phyloP scores from a whole-genome alignment of 2,329 filamentous ascomycete species.

The Corinectria fuckeliana region DNA sequence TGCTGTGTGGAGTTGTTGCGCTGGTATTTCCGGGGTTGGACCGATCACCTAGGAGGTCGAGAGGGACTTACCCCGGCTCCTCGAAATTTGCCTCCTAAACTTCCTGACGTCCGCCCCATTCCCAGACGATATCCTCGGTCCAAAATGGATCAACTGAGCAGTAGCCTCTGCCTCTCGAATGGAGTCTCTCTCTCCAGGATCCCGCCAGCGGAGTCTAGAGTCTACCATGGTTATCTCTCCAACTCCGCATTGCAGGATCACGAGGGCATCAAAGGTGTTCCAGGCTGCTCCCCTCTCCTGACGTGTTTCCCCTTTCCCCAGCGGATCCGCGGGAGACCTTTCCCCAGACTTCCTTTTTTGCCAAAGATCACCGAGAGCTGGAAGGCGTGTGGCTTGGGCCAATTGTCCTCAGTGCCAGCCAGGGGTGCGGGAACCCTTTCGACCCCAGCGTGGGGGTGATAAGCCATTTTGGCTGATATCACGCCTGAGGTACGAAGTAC shows the following conservation, averaged over 20 bases:
- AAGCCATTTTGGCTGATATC: conserved; percentile 29
- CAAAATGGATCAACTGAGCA: conserved; percentile 14
- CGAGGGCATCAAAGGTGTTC: conserved; percentile 12
- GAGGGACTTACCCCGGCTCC: conserved; percentile 12
- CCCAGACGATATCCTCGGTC: conserved; percentile 29
- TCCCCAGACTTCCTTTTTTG: conserved; percentile 33
- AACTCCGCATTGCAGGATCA: conserved; percentile 13
- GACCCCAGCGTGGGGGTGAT: conserved; percentile 29
- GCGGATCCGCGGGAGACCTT: conserved; percentile 27
- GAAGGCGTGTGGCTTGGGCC: conserved; percentile 8
- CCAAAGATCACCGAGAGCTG: conserved; percentile 16
- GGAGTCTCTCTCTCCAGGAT: conserved; percentile 13
- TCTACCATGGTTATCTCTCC: not conserved
- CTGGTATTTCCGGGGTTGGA: conserved; percentile 29
- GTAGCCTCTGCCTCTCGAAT: not conserved
- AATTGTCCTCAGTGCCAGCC: conserved; percentile 16
- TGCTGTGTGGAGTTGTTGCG: not conserved
- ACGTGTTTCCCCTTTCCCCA: not conserved
- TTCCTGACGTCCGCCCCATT: conserved; percentile 29
- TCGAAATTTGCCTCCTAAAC: conserved; percentile 30
- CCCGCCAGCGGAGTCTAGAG: conserved; percentile 3
- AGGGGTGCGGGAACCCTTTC: conserved; percentile 26
- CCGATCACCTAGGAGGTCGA: conserved; percentile 9
- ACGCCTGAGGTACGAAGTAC: conserved; percentile 22
- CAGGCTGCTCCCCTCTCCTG: conserved; percentile 17